Conservation (phyloP, 345 rosid genomes). For the thale cress (Arabidopsis thaliana) region DNA sequence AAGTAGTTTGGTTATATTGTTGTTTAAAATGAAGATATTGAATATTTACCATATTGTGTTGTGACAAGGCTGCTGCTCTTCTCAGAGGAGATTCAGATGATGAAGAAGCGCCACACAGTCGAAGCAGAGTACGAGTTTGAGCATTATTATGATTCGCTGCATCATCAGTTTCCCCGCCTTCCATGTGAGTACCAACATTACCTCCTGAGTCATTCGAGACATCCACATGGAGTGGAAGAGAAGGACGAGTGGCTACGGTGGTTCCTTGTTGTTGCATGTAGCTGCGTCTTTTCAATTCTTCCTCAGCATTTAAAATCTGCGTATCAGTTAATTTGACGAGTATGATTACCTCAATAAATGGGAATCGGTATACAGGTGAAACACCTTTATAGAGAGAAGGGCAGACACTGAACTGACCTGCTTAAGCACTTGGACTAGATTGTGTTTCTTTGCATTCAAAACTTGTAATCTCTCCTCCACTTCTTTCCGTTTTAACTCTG, state of each 20-base stretch:
- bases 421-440: constrained; percentile 84
- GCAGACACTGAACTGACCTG: constrained; percentile 54
- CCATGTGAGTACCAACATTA: constrained; percentile 65
- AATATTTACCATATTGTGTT: constrained; percentile 60
- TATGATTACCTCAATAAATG: constrained; percentile 1
- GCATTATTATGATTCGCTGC: constrained; percentile 58
- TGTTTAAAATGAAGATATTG: not conserved
- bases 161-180: constrained; percentile 78
- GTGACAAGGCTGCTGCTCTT: constrained; percentile 62
- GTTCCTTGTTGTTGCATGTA: constrained; percentile 56
- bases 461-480: constrained; percentile 72
- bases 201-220: constrained; percentile 63
- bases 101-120: constrained; percentile 84
- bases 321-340: constrained; percentile 7
- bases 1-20: not conserved
- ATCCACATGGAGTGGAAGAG: constrained; percentile 78
- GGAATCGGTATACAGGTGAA: constrained; percentile 1
- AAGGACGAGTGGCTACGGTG: constrained; percentile 50
- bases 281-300: constrained; percentile 78
- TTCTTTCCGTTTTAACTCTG: constrained; percentile 65
- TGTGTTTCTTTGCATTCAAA: constrained; percentile 87
- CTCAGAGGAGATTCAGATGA: constrained; percentile 87
- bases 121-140: constrained; percentile 59
- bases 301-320: constrained; percentile 87
- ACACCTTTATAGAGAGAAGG: constrained; percentile 1